Evolutionary conservation across 2,329 filamentous ascomycete species (phyloP).

Genomic region (Tolypocladium ophioglossoides): DNA sequence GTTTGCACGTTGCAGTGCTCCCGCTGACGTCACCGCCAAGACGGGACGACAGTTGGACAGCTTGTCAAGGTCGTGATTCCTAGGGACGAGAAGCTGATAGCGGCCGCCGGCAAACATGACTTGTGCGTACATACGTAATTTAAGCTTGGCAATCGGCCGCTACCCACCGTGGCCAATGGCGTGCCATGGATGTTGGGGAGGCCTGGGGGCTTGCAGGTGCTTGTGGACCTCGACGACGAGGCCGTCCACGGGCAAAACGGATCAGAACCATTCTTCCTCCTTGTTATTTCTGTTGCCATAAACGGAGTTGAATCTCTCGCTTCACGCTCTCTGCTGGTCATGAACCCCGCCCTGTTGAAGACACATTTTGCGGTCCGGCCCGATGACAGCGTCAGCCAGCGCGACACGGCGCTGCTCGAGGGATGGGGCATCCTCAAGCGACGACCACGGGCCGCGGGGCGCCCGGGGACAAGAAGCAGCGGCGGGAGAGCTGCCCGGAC

Average conservation of each 20-base stretch:
- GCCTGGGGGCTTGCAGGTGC: too few species aligned
- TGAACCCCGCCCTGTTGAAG: too few species aligned
- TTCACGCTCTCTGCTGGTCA: too few species aligned
- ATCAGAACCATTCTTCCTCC: neutral
- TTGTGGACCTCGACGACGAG: too few species aligned
- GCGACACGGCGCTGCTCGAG: too few species aligned
- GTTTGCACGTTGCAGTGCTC: neutral
- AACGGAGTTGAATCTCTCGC: too few species aligned
- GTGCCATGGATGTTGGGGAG: neutral
- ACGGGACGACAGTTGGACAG: neutral
- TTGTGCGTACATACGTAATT: fast-evolving
- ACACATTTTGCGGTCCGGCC: neutral
- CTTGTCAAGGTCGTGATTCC: neutral
- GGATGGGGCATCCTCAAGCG: too few species aligned
- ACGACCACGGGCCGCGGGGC: too few species aligned
- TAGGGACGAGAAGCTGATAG: neutral
- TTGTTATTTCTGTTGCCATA: too few species aligned
- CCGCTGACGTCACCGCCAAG: neutral
- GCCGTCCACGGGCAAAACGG: neutral
- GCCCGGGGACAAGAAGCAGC: neutral
- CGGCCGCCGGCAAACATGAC: neutral
- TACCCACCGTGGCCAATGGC: neutral
- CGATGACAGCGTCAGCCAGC: neutral
- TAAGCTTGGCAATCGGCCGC: neutral
- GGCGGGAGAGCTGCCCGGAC: neutral